Conservation (phyloP, 2,329 filamentous ascomycete genomes). For the Colletotrichum scovillei region DNA sequence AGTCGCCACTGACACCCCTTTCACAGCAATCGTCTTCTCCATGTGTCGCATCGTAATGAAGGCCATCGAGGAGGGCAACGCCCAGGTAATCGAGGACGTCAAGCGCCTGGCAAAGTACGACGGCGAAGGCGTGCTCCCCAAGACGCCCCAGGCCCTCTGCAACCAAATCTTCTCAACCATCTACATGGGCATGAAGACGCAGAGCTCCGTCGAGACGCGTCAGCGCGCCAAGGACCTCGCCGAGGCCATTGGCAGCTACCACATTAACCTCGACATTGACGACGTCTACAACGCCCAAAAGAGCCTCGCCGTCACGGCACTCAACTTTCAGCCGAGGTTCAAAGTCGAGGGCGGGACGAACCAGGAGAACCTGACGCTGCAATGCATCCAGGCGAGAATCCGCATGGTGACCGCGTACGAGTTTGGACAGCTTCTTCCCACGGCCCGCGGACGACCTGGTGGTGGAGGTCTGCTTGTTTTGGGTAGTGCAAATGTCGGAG, state of each 20-base stretch:
- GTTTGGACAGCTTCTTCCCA: conserved; percentile 72
- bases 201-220: conserved; percentile 74
- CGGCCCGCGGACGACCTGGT: conserved; percentile 64
- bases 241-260: conserved; percentile 75
- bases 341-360: conserved; percentile 72
- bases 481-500: conserved; percentile 74
- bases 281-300: conserved; percentile 70
- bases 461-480: conserved; percentile 74
- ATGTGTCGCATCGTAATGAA: conserved; percentile 68
- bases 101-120: conserved; percentile 46
- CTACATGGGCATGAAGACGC: conserved; percentile 79
- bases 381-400: conserved; percentile 56
- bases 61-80: conserved; percentile 57
- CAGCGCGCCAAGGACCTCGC: conserved; percentile 71
- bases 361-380: conserved; percentile 73
- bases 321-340: conserved; percentile 66
- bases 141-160: conserved; percentile 66
- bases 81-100: conserved; percentile 50
- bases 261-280: conserved; percentile 81
- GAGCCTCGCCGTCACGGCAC: conserved; percentile 67
- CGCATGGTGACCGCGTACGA: conserved; percentile 72
- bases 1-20: conserved; percentile 27
- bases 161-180: conserved; percentile 60
- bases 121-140: conserved; percentile 53
- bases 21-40: conserved; percentile 49